These are phyloP conservation scores for Globisporangium acanthophoron DNA, from an alignment of 352 stramenopile genomes.

Conservation along the genomic window DNA sequence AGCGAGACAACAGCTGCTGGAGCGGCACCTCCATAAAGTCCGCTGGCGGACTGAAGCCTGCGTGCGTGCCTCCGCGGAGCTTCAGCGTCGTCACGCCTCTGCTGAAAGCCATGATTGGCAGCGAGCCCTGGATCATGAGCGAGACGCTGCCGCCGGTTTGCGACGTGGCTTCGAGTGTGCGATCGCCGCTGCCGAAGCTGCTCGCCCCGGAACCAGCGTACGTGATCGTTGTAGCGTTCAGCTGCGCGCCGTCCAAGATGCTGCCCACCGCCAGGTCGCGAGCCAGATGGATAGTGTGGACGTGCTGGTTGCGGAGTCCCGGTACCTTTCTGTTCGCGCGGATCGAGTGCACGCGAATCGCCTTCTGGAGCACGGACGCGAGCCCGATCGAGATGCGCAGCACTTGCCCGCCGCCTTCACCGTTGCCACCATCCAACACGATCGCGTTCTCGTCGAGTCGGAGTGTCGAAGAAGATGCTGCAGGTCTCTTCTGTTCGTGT, in stretches of 20 bases:
- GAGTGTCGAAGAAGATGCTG: neutral
- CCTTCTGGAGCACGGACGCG: slow-evolving; percentile 49
- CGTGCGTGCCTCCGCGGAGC: slow-evolving; percentile 53
- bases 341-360: slow-evolving; percentile 75
- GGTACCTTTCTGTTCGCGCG: slow-evolving; percentile 61
- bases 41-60: slow-evolving; percentile 50
- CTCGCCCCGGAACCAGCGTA: slow-evolving; percentile 21
- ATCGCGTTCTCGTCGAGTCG: slow-evolving; percentile 7
- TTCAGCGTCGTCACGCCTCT: slow-evolving; percentile 17
- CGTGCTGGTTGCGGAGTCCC: slow-evolving; percentile 77
- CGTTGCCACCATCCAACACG: slow-evolving; percentile 42
- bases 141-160: slow-evolving; percentile 50
- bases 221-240: slow-evolving; percentile 44
- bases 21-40: slow-evolving; percentile 61
- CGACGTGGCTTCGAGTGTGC: slow-evolving; percentile 29
- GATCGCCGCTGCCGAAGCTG: neutral
- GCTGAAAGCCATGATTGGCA: slow-evolving; percentile 45
- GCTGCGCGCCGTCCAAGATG: slow-evolving; percentile 25
- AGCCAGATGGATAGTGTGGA: slow-evolving; percentile 68
- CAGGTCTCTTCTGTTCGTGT: slow-evolving; percentile 4
- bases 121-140: slow-evolving; percentile 59
- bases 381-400: slow-evolving; percentile 77
- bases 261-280: slow-evolving; percentile 23
- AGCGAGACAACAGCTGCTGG: slow-evolving; percentile 27
- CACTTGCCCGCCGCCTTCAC: slow-evolving; percentile 89